Percentiles rank a stretch among this genome's conserved stretches.
Conservation (phyloP, 148 eudicot genomes). For the Arbutus unedo region DNA sequence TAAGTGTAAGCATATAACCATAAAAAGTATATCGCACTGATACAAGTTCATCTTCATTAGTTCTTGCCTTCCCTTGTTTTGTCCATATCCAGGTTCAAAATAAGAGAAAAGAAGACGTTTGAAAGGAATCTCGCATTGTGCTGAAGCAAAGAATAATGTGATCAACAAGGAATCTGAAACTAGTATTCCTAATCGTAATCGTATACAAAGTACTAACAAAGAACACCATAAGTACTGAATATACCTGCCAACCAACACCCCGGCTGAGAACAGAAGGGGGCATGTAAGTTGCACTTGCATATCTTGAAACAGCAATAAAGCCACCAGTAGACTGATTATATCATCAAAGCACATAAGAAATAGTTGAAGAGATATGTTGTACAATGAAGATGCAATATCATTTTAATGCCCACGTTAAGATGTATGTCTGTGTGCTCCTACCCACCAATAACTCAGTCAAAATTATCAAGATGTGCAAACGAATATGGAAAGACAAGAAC, state of each 20-base stretch:
- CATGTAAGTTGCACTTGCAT: conserved; percentile 90
- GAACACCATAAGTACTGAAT: conserved; percentile 10
- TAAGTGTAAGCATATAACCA: background rate
- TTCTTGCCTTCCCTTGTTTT: background rate
- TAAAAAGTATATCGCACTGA: background rate
- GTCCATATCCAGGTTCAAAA: background rate
- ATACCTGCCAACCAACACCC: conserved; percentile 98
- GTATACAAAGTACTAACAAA: background rate
- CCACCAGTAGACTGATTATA: conserved; percentile 82
- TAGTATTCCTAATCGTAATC: background rate
- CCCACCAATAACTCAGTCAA: background rate
- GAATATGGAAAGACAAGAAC: background rate
- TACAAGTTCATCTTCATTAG: background rate
- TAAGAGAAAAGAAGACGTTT: background rate
- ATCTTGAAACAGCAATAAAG: conserved; percentile 88
- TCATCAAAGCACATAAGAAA: conserved; percentile 12
- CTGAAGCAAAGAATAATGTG: background rate
- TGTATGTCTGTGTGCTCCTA: background rate
- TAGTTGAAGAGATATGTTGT: background rate
- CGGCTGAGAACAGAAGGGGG: conserved; percentile 98
- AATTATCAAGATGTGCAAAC: background rate
- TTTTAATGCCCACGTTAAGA: background rate
- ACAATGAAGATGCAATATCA: conserved; percentile 5
- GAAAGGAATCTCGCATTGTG: background rate
- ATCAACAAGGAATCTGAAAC: background rate